Evolutionary conservation across 306 rosid species (phyloP).

Genomic region (Gastrolobium bilobum): DNA sequence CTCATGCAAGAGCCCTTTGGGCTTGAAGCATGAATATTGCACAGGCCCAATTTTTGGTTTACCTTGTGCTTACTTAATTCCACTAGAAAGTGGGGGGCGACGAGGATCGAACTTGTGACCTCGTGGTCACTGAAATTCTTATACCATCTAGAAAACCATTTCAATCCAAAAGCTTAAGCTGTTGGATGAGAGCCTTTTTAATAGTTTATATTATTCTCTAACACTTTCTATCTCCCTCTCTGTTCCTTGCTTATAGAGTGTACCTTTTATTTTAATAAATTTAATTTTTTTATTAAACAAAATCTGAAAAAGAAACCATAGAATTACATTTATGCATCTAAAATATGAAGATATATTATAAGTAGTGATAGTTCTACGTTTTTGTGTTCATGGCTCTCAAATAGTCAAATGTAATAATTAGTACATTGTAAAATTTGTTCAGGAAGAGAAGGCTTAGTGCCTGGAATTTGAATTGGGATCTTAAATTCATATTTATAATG

Average conservation of each 20-base stretch:
- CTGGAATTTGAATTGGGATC: conserved; percentile 1
- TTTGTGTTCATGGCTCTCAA: neutral
- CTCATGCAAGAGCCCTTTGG: too few species aligned
- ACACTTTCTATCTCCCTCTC: neutral
- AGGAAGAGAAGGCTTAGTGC: neutral
- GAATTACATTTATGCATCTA: neutral
- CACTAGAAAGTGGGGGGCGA: too few species aligned
- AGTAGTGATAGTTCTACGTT: neutral
- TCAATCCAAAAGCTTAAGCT: too few species aligned
- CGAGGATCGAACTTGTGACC: too few species aligned
- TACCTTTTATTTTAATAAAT: neutral
- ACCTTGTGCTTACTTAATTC: too few species aligned
- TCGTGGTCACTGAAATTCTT: too few species aligned
- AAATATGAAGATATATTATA: neutral
- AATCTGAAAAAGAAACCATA: conserved; percentile 4
- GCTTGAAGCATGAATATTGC: too few species aligned
- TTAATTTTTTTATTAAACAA: neutral
- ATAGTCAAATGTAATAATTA: conserved; percentile 9
- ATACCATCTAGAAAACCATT: too few species aligned
- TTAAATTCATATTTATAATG: conserved; percentile 8
- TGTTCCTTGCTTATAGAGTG: neutral
- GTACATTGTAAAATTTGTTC: neutral
- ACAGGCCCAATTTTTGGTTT: too few species aligned
- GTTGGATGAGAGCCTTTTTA: too few species aligned
- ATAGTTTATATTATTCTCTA: neutral